Evolutionary conservation across 208 protist genomes (phyloP).

Genomic region (Wallacemonas collosoma): DNA sequence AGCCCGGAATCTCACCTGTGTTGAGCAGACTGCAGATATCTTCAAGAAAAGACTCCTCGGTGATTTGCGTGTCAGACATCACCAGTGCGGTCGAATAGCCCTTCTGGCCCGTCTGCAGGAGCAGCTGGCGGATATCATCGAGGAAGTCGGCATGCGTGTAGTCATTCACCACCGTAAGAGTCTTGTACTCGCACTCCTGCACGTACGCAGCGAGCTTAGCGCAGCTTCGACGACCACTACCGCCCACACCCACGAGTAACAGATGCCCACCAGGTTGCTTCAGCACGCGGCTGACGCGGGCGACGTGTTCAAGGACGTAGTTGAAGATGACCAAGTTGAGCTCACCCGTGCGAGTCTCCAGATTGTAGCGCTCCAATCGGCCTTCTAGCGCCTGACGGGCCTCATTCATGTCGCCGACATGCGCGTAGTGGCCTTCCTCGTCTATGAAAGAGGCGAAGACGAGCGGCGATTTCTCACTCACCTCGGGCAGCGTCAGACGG

Average conservation of each 20-base stretch:
- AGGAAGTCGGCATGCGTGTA: constrained; percentile 95
- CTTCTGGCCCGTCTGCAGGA: constrained; percentile 92
- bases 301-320: constrained; percentile 96
- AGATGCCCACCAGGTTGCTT: constrained; percentile 95
- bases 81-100: constrained; percentile 95
- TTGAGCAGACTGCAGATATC: constrained; percentile 98
- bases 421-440: constrained; percentile 89
- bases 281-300: constrained; percentile 95
- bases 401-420: constrained; percentile 73
- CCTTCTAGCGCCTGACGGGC: constrained; percentile 81
- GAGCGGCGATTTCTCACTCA: constrained; percentile 27
- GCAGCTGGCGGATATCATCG: constrained; percentile 95
- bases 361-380: constrained; percentile 92
- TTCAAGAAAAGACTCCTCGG: constrained; percentile 95
- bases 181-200: constrained; percentile 93
- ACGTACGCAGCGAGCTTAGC: constrained; percentile 93
- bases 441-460: constrained; percentile 87
- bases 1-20: constrained; percentile 95
- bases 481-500: constrained; percentile 52
- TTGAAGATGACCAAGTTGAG: constrained; percentile 96
- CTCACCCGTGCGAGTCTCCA: constrained; percentile 57
- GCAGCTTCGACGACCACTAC: constrained; percentile 95
- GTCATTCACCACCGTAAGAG: constrained; percentile 93
- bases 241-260: constrained; percentile 96
- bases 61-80: constrained; percentile 96